Evolutionary conservation across 2,329 filamentous ascomycete genomes (phyloP).

Genomic region (Colletotrichum camelliae): DNA sequence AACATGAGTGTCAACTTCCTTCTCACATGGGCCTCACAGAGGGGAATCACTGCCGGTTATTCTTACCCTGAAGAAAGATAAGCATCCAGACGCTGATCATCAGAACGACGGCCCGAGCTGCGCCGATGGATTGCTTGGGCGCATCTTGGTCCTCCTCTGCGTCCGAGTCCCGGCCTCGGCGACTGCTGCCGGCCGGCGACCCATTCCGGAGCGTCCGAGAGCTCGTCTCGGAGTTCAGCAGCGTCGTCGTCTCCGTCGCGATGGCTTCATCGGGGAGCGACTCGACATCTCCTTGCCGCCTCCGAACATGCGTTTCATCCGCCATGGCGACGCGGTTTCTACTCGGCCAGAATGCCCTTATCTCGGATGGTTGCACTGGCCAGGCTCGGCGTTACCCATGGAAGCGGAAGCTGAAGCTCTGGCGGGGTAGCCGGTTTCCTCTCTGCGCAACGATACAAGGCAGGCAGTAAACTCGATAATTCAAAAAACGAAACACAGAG

Average conservation of each 20-base stretch:
- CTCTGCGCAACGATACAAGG: background rate
- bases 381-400: background rate
- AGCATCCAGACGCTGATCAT: conserved; percentile 58
- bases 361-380: background rate
- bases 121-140: conserved; percentile 28
- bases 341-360: conserved; percentile 1
- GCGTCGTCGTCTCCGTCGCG: conserved; percentile 20
- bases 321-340: background rate
- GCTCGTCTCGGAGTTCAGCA: conserved; percentile 19
- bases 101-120: conserved; percentile 48
- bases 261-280: background rate
- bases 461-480: background rate
- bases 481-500: background rate
- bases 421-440: background rate
- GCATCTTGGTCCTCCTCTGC: background rate
- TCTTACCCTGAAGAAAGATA: conserved; percentile 64
- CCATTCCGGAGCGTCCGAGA: conserved; percentile 10
- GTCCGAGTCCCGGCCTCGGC: conserved; percentile 4
- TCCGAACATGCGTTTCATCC: background rate
- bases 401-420: background rate
- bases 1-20: background rate
- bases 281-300: background rate
- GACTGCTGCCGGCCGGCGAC: background rate
- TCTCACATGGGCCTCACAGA: background rate
- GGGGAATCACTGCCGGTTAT: background rate